Conservation (phyloP, 1,284 basidiomycete species). For the Cutaneotrichosporon sp. region DNA sequence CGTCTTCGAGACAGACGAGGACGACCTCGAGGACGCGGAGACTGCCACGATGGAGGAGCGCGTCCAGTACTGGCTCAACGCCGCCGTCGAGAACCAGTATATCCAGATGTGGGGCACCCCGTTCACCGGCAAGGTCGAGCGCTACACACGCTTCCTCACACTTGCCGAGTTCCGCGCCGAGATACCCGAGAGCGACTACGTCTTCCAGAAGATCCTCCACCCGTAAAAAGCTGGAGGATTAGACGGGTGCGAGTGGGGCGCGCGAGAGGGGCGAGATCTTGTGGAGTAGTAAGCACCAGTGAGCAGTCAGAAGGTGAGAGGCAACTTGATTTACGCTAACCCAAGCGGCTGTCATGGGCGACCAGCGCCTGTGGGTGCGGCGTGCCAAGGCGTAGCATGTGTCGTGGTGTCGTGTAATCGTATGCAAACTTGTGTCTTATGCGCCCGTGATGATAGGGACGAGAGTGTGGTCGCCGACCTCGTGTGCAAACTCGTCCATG, state of each 20-base stretch:
- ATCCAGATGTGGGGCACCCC: background rate
- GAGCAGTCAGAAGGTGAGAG: too few species aligned
- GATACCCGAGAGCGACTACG: background rate
- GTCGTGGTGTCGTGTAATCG: background rate
- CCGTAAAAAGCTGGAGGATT: background rate
- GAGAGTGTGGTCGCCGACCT: background rate
- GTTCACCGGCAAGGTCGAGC: background rate
- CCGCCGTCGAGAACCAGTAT: background rate
- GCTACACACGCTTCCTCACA: background rate
- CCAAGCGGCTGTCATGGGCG: too few species aligned
- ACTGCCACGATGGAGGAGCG: background rate
- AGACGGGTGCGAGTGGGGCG: background rate
- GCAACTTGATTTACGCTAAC: too few species aligned
- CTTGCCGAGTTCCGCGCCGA: background rate
- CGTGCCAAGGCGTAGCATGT: background rate
- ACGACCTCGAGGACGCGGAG: background rate
- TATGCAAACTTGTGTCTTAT: background rate
- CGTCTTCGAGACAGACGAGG: background rate
- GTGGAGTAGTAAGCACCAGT: background rate
- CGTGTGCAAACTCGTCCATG: background rate
- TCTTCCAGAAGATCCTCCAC: background rate
- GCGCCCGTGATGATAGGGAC: background rate
- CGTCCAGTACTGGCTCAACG: background rate
- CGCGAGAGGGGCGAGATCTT: background rate
- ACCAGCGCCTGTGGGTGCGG: too few species aligned